Evolutionary conservation across 257 asterid species (phyloP).

Genomic region (Pogostemon cablin): DNA sequence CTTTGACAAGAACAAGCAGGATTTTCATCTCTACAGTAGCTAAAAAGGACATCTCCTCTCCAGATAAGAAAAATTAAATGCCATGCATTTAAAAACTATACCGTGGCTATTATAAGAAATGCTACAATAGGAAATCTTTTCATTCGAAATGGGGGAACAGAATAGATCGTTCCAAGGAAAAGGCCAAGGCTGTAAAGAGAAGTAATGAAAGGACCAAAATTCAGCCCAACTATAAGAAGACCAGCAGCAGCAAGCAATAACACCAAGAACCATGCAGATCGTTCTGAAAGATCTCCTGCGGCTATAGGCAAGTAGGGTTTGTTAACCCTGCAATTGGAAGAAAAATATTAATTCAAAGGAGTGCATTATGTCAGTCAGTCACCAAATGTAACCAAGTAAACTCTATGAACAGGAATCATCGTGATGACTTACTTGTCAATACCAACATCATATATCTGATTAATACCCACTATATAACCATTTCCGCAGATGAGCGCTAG

Average conservation of each 20-base stretch:
- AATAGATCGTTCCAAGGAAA: slow-evolving; percentile 89
- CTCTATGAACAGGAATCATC: background rate
- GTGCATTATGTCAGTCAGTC: slow-evolving; percentile 11
- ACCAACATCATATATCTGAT: slow-evolving; percentile 96
- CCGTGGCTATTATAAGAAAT: slow-evolving; percentile 96
- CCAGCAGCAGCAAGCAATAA: slow-evolving; percentile 72
- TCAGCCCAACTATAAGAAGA: slow-evolving; percentile 71
- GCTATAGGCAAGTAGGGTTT: slow-evolving; percentile 99
- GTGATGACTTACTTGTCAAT: slow-evolving; percentile 88
- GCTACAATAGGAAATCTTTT: slow-evolving; percentile 82
- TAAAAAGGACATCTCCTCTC: slow-evolving; percentile 7
- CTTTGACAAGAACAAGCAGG: background rate
- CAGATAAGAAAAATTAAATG: slow-evolving; percentile 10
- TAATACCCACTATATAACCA: slow-evolving; percentile 95
- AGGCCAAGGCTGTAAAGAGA: slow-evolving; percentile 91
- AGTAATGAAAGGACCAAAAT: slow-evolving; percentile 89
- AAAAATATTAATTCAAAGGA: slow-evolving; percentile 1
- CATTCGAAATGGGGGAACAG: slow-evolving; percentile 98
- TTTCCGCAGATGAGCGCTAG: slow-evolving; percentile 94
- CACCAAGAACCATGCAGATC: slow-evolving; percentile 90
- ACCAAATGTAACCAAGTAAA: background rate
- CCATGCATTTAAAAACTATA: slow-evolving; percentile 36
- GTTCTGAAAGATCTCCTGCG: slow-evolving; percentile 93
- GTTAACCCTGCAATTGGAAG: slow-evolving; percentile 75
- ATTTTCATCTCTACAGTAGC: slow-evolving; percentile 11